Conservation (phyloP, 108 stramenopile species). For the Nitzschia palea region DNA sequence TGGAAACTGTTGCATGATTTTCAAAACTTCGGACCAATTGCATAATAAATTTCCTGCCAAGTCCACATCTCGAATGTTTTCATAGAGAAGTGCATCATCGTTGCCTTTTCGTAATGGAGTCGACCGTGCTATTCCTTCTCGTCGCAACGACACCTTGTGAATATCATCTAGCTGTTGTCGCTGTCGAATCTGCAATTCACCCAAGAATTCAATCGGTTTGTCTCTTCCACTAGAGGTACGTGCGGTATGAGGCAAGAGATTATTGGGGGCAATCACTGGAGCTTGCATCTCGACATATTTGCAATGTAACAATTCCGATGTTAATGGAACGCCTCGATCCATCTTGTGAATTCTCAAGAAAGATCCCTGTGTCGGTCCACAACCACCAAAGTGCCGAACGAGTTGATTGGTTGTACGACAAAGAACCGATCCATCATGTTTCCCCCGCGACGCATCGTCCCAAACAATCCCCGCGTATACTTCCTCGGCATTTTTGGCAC, state of each 20-base stretch:
- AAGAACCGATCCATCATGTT: constrained; percentile 87
- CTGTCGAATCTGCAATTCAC: constrained; percentile 74
- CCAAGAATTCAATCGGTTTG: constrained; percentile 84
- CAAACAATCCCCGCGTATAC: constrained; percentile 85
- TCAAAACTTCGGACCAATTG: constrained; percentile 54
- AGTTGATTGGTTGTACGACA: constrained; percentile 68
- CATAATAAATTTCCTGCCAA: constrained; percentile 80
- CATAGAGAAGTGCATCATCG: constrained; percentile 30
- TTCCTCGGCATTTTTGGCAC: constrained; percentile 75
- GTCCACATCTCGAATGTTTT: constrained; percentile 76
- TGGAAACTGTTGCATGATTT: constrained; percentile 63
- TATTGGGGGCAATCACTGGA: constrained; percentile 75
- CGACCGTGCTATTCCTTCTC: constrained; percentile 62
- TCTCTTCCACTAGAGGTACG: constrained; percentile 67
- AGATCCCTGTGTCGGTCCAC: constrained; percentile 60
- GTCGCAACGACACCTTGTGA: constrained; percentile 69
- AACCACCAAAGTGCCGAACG: constrained; percentile 76
- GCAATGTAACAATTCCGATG: constrained; percentile 41
- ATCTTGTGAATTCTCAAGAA: constrained; percentile 66
- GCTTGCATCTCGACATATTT: constrained; percentile 78
- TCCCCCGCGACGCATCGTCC: constrained; percentile 84
- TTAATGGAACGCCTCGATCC: constrained; percentile 62
- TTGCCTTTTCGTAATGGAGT: background rate
- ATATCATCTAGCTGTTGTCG: constrained; percentile 76
- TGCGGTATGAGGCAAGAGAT: constrained; percentile 76